Percentiles rank a stretch among this genome's conserved stretches.
Conservation (phyloP, 345 rosid species). For the Eucalyptus tenuipes region DNA sequence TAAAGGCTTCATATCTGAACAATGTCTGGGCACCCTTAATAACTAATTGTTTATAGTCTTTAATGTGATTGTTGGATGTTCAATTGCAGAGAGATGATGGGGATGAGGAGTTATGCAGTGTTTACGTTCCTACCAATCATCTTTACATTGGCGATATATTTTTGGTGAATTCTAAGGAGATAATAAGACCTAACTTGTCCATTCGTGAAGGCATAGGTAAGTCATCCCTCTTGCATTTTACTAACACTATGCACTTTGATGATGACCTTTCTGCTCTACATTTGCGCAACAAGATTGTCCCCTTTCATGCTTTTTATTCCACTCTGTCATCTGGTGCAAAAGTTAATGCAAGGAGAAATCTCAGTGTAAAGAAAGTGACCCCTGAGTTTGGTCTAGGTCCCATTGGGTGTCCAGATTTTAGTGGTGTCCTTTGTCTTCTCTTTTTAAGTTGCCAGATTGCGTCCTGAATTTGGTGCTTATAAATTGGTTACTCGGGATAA, state of each 20-base stretch:
- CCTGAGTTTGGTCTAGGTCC: background rate
- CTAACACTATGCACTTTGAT: background rate
- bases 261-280: background rate
- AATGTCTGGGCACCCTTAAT: background rate
- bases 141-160: constrained; percentile 67
- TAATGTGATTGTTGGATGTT: background rate
- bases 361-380: background rate
- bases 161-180: constrained; percentile 67
- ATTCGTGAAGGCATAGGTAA: constrained; percentile 84
- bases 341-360: background rate
- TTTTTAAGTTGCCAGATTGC: background rate
- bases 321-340: background rate
- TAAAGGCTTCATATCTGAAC: background rate
- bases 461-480: background rate
- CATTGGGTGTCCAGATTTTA: background rate
- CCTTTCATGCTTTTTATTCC: background rate
- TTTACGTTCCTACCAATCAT: constrained; percentile 83
- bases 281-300: background rate
- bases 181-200: constrained; percentile 70
- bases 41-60: background rate
- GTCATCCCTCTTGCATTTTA: background rate
- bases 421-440: background rate
- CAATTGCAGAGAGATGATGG: constrained; percentile 51
- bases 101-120: constrained; percentile 82
- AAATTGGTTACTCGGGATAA: background rate